Evolutionary conservation across 805 yeast genomes (phyloP).

Genomic region (Suhomyces pyralidae): DNA sequence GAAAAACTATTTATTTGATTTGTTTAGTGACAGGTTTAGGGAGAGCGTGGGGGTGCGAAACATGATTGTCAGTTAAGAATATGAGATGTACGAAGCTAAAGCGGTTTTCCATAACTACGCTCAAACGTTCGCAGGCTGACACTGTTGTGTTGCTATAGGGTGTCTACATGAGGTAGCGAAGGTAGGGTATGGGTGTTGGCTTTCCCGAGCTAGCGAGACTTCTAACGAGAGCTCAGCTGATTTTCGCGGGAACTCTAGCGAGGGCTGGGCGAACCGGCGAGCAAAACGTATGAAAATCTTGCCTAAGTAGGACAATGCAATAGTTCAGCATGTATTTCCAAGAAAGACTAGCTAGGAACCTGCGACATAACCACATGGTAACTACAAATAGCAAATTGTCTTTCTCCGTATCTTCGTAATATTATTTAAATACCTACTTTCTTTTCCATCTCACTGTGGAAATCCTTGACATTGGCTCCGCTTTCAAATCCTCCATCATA

Average conservation of each 20-base stretch:
- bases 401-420: background rate
- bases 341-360: background rate
- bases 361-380: background rate
- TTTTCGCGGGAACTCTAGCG: background rate
- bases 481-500: slow-evolving; percentile 57
- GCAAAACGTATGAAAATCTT: background rate
- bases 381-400: background rate
- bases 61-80: background rate
- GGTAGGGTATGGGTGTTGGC: background rate
- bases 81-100: background rate
- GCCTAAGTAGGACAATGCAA: background rate
- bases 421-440: slow-evolving; percentile 34
- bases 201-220: background rate
- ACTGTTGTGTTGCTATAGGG: background rate
- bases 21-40: background rate
- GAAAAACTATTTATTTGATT: background rate
- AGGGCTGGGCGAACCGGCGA: background rate
- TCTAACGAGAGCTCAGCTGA: background rate
- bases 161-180: background rate
- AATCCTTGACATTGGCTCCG: slow-evolving; percentile 43
- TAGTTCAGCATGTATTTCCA: background rate
- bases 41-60: background rate
- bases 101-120: background rate
- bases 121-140: too few species aligned
- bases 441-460: slow-evolving; percentile 74